These are phyloP conservation scores for Sclerotinia sclerotiorum DNA, from an alignment of 2,329 filamentous ascomycete species.

Conservation along the genomic window DNA sequence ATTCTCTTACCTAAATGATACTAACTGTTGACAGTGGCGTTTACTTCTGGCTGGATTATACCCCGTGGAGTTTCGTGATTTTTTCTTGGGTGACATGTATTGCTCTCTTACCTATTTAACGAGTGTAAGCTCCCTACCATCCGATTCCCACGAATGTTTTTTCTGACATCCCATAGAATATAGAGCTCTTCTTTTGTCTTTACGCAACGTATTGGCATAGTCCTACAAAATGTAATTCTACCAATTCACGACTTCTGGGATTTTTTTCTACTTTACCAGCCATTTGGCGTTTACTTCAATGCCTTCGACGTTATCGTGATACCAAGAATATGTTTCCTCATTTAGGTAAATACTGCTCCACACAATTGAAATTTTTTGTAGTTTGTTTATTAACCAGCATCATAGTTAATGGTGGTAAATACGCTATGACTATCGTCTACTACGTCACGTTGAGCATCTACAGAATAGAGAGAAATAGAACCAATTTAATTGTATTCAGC, in stretches of 20 bases:
- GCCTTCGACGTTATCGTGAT: constrained; percentile 83
- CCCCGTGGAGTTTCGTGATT: constrained; percentile 94
- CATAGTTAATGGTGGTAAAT: constrained; percentile 82
- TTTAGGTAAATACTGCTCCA: constrained; percentile 45
- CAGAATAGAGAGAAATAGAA: constrained; percentile 63
- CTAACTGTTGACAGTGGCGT: constrained; percentile 64
- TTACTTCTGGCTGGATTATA: constrained; percentile 82
- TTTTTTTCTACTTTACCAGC: constrained; percentile 82
- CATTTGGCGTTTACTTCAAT: constrained; percentile 89
- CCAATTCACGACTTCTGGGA: constrained; percentile 76
- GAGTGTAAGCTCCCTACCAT: constrained; percentile 59
- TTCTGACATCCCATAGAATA: constrained; percentile 58
- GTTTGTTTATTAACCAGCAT: not conserved
- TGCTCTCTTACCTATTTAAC: constrained; percentile 91
- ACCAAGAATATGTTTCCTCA: constrained; percentile 88
- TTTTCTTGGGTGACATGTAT: constrained; percentile 97
- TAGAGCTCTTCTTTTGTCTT: constrained; percentile 91
- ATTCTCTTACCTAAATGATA: constrained; percentile 7
- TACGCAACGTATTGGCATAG: constrained; percentile 78
- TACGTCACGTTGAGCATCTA: constrained; percentile 80
- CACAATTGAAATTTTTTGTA: no score
- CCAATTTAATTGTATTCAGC: constrained; percentile 70
- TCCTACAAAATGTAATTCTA: constrained; percentile 79
- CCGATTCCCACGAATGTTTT: not conserved
- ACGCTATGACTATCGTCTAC: constrained; percentile 77